phyloP scores from a whole-genome alignment of 805 yeast species.

The Torulaspora maleeae region DNA sequence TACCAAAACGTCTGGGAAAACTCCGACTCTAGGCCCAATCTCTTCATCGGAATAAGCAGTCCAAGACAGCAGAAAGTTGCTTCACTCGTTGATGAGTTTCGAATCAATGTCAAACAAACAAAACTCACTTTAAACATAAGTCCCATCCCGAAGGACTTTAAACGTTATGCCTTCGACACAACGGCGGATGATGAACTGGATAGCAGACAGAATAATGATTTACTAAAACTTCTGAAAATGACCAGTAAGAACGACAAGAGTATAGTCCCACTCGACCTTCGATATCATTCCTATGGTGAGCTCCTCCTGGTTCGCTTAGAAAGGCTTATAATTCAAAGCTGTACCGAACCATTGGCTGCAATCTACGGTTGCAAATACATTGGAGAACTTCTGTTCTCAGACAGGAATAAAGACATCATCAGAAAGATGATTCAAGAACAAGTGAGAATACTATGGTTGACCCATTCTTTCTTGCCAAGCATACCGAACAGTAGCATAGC shows the following conservation, averaged over 20 bases:
- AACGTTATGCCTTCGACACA: slow-evolving; percentile 9
- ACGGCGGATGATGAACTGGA: slow-evolving; percentile 6
- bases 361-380: slow-evolving; percentile 23
- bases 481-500: slow-evolving; percentile 26
- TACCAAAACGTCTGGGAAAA: slow-evolving; percentile 51
- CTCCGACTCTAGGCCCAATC: slow-evolving; percentile 43
- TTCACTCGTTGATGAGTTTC: slow-evolving; percentile 10
- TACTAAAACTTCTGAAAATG: slow-evolving; percentile 11
- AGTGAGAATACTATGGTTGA: slow-evolving; percentile 14
- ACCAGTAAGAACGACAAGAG: slow-evolving; percentile 6
- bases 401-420: slow-evolving; percentile 9
- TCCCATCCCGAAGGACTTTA: slow-evolving; percentile 14
- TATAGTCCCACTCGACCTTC: slow-evolving; percentile 7
- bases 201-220: slow-evolving; percentile 7
- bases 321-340: slow-evolving; percentile 22
- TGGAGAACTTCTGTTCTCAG: slow-evolving; percentile 19
- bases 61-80: slow-evolving; percentile 5
- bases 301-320: slow-evolving; percentile 23
- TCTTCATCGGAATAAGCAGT: slow-evolving; percentile 47
- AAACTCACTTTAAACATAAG: slow-evolving; percentile 9
- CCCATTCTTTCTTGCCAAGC: slow-evolving; percentile 18
- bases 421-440: slow-evolving; percentile 25
- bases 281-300: slow-evolving; percentile 21
- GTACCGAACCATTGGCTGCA: slow-evolving; percentile 26
- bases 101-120: slow-evolving; percentile 4